Conservation (phyloP, 2,329 filamentous ascomycete genomes). For the Colletotrichum sp. region DNA sequence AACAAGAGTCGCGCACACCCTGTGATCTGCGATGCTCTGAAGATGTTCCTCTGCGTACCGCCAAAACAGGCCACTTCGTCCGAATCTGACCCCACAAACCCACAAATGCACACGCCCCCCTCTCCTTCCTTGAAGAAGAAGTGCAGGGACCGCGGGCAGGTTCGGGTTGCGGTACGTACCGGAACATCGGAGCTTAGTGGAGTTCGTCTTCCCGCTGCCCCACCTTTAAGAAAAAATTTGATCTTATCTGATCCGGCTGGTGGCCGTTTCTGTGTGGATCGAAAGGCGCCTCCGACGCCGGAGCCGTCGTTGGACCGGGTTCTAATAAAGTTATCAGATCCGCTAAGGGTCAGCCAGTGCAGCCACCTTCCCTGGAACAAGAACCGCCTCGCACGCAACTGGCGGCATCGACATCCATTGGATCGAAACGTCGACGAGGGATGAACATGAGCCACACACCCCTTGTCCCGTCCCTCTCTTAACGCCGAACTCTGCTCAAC, state of each 20-base stretch:
- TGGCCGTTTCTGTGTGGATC: not conserved
- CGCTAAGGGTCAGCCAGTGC: slow-evolving; percentile 21
- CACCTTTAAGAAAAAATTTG: not conserved
- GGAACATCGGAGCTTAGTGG: not conserved
- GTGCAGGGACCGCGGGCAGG: not conserved
- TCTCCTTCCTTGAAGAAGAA: not conserved
- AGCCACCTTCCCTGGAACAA: slow-evolving; percentile 7
- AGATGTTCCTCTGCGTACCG: not conserved
- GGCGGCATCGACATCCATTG: not conserved
- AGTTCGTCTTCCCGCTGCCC: not conserved
- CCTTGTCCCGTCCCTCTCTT: not conserved
- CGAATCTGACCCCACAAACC: slow-evolving; percentile 6
- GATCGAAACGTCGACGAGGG: slow-evolving; percentile 29
- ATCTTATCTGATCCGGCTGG: slow-evolving; percentile 17
- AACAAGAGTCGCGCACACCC: not conserved
- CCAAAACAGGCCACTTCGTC: slow-evolving; percentile 5
- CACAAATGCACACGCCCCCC: not conserved
- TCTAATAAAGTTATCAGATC: slow-evolving; percentile 42
- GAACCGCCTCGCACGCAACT: slow-evolving; percentile 19
- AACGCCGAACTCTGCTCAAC: not conserved
- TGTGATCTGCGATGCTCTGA: not conserved
- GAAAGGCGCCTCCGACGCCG: not conserved
- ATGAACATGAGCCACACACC: not conserved
- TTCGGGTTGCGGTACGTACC: not conserved
- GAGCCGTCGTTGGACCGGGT: not conserved